These are phyloP conservation scores for Aspergillus sp. DNA, from an alignment of 2,329 filamentous ascomycete genomes.

Conservation along the genomic window DNA sequence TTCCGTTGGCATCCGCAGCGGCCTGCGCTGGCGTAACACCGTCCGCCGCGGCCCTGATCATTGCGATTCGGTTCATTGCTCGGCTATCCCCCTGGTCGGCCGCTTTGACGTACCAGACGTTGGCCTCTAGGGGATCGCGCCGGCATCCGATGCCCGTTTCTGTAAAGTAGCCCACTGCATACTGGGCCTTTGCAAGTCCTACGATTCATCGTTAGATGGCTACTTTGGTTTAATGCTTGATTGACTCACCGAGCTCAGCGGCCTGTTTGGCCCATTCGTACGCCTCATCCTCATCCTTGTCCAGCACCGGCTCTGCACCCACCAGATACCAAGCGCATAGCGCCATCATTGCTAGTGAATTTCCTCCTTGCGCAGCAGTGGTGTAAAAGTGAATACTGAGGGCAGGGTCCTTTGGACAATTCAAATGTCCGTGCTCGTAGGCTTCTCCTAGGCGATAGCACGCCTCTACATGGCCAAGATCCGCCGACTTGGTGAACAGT, in stretches of 20 bases:
- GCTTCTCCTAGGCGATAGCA: conserved; percentile 90
- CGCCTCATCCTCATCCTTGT: conserved; percentile 93
- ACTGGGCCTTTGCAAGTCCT: conserved; percentile 70
- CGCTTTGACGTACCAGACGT: conserved; percentile 97
- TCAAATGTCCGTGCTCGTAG: conserved; percentile 87
- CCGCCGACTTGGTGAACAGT: conserved; percentile 89
- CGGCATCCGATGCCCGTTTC: conserved; percentile 98
- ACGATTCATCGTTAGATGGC: background rate
- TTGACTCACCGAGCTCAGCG: conserved; percentile 73
- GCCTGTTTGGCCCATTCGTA: conserved; percentile 93
- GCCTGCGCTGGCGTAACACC: conserved; percentile 43
- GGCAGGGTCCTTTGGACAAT: conserved; percentile 85
- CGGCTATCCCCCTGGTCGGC: conserved; percentile 89
- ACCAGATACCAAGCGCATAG: conserved; percentile 98
- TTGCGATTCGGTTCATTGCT: conserved; percentile 80
- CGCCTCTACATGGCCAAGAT: conserved; percentile 84
- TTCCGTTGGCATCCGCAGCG: conserved; percentile 19
- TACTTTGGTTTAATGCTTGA: background rate
- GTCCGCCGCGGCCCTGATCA: conserved; percentile 79
- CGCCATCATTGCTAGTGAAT: conserved; percentile 93
- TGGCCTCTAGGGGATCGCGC: conserved; percentile 91
- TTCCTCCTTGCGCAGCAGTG: conserved; percentile 78
- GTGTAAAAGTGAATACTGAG: conserved; percentile 98
- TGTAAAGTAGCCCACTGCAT: conserved; percentile 94
- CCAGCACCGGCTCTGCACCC: conserved; percentile 84